These are phyloP conservation scores for Microcera coccophila DNA, from an alignment of 2,329 filamentous ascomycete species.

Conservation along the genomic window DNA sequence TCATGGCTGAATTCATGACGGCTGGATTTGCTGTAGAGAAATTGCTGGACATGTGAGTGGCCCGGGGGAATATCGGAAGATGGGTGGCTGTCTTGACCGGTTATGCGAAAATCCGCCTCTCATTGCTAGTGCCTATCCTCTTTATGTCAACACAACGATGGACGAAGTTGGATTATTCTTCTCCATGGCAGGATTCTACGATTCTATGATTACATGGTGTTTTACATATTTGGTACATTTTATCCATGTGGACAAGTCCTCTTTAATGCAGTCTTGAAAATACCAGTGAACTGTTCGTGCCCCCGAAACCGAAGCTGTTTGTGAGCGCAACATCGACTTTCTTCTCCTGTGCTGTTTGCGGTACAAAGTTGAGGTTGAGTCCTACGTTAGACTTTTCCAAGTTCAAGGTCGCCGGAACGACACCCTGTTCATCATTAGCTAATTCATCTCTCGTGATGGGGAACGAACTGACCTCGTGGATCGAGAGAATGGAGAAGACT, in stretches of 20 bases:
- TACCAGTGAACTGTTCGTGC: slow-evolving; percentile 87
- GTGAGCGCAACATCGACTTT: slow-evolving; percentile 72
- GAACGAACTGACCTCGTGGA: slow-evolving; percentile 64
- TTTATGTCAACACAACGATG: no score
- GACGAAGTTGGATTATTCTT: no score
- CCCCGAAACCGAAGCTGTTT: slow-evolving; percentile 97
- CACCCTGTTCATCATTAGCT: slow-evolving; percentile 51
- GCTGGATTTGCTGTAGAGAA: slow-evolving; percentile 23
- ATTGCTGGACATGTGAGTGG: slow-evolving; percentile 23
- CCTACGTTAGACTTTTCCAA: slow-evolving; percentile 62
- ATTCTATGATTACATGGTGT: not conserved
- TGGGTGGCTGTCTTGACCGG: no score
- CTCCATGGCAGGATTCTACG: no score
- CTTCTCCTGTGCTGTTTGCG: slow-evolving; percentile 65
- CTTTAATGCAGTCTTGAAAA: slow-evolving; percentile 50
- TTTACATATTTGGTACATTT: not conserved
- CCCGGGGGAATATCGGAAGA: slow-evolving; percentile 14
- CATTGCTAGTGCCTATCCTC: slow-evolving; percentile 3
- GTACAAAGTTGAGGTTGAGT: slow-evolving; percentile 82
- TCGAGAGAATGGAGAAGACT: slow-evolving; percentile 74
- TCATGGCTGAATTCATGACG: slow-evolving; percentile 29
- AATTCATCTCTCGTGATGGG: not conserved
- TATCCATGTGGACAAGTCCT: no score
- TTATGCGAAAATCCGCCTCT: no score
- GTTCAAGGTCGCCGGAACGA: slow-evolving; percentile 83